Base-by-base conservation (phyloP, 2,329 filamentous ascomycete species). In the Aspergillus sp. region DNA sequence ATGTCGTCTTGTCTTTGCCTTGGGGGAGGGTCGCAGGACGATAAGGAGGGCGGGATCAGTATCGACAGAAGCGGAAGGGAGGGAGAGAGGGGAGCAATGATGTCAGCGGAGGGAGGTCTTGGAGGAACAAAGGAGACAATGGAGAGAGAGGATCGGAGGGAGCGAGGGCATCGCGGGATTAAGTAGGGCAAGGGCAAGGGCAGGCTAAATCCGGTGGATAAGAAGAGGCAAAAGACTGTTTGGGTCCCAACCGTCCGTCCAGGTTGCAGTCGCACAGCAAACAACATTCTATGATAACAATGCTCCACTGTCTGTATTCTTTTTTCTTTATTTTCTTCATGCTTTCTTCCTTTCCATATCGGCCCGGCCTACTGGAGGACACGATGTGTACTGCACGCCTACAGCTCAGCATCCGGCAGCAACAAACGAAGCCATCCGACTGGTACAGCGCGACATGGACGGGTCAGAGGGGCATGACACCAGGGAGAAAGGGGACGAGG, bases 171-270 rank as follows among this genome's bases (percentile, higher is more conserved):
- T 24, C 22, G 8, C 8, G 22, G n/a, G 22, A 24, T 24, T 8
- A 8, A 24, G 22, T 24, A n/a, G n/a, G 22, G n/a, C 22, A 24
- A 14, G 8, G 10, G 25, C 8, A 26, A 26, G 25, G 25, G 25
- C 10, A 13, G 25, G 12, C 8, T 26, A 26, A 11, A n/a, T 26
- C 13, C 10, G 10, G 19, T 22, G 19, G 19, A 22, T 22, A 37
- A 6, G 6, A 22, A 22, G 19, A 22, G 10, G 6, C 40, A 43
- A 44, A 50, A 50, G 38, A 35, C 45, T 44, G 51, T 55, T 55
- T 50, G 43, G 51, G 51, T 55, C 49, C 52, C 53, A 55, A 51
- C 52, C 55, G 53, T 53, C 53, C 47, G 53, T 37, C 45, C 46
- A 50, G 48, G 46, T 53, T 51, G 48, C 50, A 52, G 47, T 51